A percentile compares a stretch with the other conserved stretches of the same genome.
phyloP scores from a whole-genome alignment of 2,329 filamentous ascomycete genomes.

The Calonectria hongkongensis region DNA sequence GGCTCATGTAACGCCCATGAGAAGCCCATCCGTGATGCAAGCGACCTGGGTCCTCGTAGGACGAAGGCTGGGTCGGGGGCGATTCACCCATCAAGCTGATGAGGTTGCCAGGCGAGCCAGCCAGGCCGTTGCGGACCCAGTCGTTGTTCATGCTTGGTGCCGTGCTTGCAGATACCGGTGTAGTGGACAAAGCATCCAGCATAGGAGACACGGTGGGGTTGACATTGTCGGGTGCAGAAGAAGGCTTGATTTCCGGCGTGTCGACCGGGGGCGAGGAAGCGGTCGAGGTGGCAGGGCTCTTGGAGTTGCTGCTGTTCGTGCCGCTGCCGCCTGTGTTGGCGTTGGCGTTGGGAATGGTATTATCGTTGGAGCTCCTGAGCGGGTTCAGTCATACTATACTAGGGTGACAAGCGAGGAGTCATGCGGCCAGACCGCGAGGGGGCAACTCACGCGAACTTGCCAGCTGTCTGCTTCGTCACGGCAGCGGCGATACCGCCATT shows the following conservation, averaged over 20 bases:
- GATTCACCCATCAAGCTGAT: slow-evolving; percentile 72
- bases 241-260: slow-evolving; percentile 68
- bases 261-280: slow-evolving; percentile 66
- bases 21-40: slow-evolving; percentile 67
- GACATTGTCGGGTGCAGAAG: slow-evolving; percentile 64
- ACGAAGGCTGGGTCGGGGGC: slow-evolving; percentile 71
- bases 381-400: slow-evolving; percentile 42
- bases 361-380: slow-evolving; percentile 53
- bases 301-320: slow-evolving; percentile 58
- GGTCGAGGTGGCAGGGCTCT: slow-evolving; percentile 63
- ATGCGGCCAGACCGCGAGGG: slow-evolving; percentile 51
- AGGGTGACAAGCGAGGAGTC: slow-evolving; percentile 52
- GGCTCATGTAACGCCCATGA: slow-evolving; percentile 66
- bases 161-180: slow-evolving; percentile 69
- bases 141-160: slow-evolving; percentile 68
- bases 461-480: slow-evolving; percentile 71
- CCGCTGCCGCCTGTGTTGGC: slow-evolving; percentile 50
- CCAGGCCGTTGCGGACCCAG: slow-evolving; percentile 66
- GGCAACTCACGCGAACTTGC: slow-evolving; percentile 70
- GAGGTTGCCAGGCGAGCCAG: slow-evolving; percentile 72
- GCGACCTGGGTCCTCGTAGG: slow-evolving; percentile 68
- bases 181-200: slow-evolving; percentile 69
- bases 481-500: slow-evolving; percentile 71
- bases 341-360: slow-evolving; percentile 58
- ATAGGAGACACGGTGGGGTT: slow-evolving; percentile 66